Conservation (phyloP, 306 rosid species). For the Carpinus fangiana region DNA sequence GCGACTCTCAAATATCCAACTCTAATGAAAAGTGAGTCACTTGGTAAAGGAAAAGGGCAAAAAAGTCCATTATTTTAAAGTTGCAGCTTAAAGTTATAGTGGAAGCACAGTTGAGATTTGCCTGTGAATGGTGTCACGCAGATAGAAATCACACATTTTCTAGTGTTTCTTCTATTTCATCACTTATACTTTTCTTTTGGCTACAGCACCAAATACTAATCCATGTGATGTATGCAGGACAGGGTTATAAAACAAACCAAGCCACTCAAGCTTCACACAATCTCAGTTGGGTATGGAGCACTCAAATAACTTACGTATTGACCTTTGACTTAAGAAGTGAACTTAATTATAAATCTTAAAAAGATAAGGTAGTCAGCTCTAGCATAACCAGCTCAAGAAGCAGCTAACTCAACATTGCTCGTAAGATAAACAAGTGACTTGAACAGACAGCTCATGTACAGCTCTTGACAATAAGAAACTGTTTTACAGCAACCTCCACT, state of each 20-base stretch:
- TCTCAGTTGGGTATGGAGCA: neutral
- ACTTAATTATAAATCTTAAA: neutral
- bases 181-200: neutral
- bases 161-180: neutral
- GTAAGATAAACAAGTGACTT: neutral
- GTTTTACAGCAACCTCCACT: neutral
- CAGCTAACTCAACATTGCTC: neutral
- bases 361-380: neutral
- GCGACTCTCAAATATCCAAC: neutral
- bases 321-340: neutral
- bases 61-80: neutral
- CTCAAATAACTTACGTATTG: neutral
- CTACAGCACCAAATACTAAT: neutral
- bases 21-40: neutral
- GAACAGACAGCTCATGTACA: neutral
- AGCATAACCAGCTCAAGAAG: neutral
- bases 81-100: neutral
- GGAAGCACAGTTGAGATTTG: neutral
- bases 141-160: neutral
- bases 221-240: neutral
- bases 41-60: neutral
- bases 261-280: neutral
- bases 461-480: neutral
- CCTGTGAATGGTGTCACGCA: neutral
- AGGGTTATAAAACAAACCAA: neutral